Evolutionary conservation across 2,329 filamentous ascomycete genomes (phyloP), one percentile per base, ranked within the genome.

Genomic region (Neopestalotiopsis clavispora): DNA sequence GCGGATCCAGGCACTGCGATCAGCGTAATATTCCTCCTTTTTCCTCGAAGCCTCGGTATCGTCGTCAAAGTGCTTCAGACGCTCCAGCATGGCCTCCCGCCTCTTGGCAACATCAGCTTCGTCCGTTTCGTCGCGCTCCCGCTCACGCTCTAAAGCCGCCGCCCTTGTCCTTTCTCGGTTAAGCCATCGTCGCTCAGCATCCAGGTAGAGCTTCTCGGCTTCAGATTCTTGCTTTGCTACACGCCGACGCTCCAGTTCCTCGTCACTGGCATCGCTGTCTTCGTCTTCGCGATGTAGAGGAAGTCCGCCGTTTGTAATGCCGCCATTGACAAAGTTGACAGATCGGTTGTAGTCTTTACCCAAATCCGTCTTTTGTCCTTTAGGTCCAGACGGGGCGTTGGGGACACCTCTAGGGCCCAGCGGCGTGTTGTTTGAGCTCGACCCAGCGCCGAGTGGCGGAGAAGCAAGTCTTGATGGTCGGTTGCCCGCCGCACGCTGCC

Each of bases 151-250:
- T 28, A 98, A 84, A 0, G 96, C 95, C 4, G 94, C 93, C 14
- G 93, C 92, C 56, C 94, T 89, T 70, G 92, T 92, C 67, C 92
- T 89, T 79, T 99, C 96, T 59, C 95, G 90, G 78, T 97, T 97
- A 32, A 94, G 85, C 95, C 95, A 98, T 71, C 94, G 91, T 38
- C 94, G 90, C 78, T 98, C 94, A 58, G 95, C 92, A 74, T 97
- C 95, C 0, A 92, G 84, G 77, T 94, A 98, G 61, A 89, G 84
- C 76, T 95, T 94, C 62, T 98, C 93, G 0, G 90, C 86, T 28
- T 98, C 94, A 0, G 90, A 85, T 45, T 92, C 87, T 72, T 91
- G 90, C 80, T 94, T 95, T 30, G 89, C 87, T 71, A 89, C 82
- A 20, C 92, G 89, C 61, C 94, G 87, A 34, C 86, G 86, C 78